Percentiles rank a stretch among this genome's conserved stretches.
Evolutionary conservation across 2,329 filamentous ascomycete species (phyloP).

Genomic region (Epichloe gansuensis): DNA sequence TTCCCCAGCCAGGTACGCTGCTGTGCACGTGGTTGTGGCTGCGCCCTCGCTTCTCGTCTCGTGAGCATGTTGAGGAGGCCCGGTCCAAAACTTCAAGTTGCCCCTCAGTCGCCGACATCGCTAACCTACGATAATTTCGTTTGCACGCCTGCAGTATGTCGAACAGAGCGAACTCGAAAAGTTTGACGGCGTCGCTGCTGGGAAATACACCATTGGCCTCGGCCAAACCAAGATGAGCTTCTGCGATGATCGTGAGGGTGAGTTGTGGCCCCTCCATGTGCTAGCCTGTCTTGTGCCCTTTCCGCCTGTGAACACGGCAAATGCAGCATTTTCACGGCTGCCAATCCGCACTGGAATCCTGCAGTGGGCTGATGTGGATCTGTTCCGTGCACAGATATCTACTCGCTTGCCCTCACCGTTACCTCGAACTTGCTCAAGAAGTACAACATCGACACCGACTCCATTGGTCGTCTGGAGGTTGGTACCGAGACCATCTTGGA

Average conservation of each 20-base stretch:
- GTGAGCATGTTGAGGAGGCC: not conserved
- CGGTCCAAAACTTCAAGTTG: slow-evolving; percentile 4
- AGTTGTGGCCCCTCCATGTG: slow-evolving; percentile 18
- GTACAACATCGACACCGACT: slow-evolving; percentile 69
- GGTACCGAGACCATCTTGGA: slow-evolving; percentile 77
- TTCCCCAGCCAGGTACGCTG: slow-evolving; percentile 68
- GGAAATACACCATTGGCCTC: slow-evolving; percentile 85
- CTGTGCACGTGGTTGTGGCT: not conserved
- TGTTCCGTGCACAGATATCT: slow-evolving; percentile 52
- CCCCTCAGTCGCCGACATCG: slow-evolving; percentile 11
- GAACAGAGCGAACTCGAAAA: slow-evolving; percentile 74
- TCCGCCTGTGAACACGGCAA: not conserved
- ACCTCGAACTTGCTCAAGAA: slow-evolving; percentile 68
- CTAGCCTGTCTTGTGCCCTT: not conserved
- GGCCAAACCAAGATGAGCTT: slow-evolving; percentile 90
- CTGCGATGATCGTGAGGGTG: slow-evolving; percentile 80
- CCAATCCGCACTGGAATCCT: not conserved
- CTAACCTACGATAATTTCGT: slow-evolving; percentile 11
- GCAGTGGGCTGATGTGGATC: not conserved
- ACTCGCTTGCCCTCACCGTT: slow-evolving; percentile 71
- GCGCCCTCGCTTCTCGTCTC: not conserved
- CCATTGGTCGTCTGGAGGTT: slow-evolving; percentile 71
- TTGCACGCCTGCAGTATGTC: slow-evolving; percentile 51
- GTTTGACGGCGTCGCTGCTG: slow-evolving; percentile 69
- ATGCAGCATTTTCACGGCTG: not conserved